Conservation (phyloP, 2,329 filamentous ascomycete species). For the Juglanconis oblonga region DNA sequence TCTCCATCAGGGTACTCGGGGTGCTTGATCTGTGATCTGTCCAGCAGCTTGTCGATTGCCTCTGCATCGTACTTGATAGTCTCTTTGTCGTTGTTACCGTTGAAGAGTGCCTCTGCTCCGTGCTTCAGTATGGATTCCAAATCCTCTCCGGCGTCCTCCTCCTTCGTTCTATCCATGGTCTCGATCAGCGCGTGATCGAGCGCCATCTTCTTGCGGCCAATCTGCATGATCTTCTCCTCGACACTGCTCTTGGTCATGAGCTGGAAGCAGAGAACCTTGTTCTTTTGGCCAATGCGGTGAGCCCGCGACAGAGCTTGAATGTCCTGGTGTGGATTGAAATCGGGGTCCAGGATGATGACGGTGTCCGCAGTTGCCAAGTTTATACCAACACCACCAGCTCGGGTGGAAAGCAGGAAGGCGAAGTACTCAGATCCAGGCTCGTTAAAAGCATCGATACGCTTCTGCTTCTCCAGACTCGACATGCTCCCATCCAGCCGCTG, state of each 20-base stretch:
- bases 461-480: conserved; percentile 82
- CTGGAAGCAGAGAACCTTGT: conserved; percentile 94
- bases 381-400: conserved; percentile 94
- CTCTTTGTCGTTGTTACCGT: conserved; percentile 65
- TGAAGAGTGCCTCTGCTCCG: conserved; percentile 83
- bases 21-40: conserved; percentile 77
- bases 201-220: conserved; percentile 93
- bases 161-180: conserved; percentile 65
- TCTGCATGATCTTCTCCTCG: conserved; percentile 95
- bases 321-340: conserved; percentile 98
- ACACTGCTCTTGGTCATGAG: conserved; percentile 84
- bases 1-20: conserved; percentile 61
- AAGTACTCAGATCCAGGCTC: conserved; percentile 79
- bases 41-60: conserved; percentile 86
- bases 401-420: conserved; percentile 88
- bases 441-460: conserved; percentile 91
- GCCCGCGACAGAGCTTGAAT: conserved; percentile 92
- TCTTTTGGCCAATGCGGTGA: conserved; percentile 93
- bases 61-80: conserved; percentile 79
- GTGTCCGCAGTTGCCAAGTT: conserved; percentile 96
- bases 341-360: conserved; percentile 93
- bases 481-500: conserved; percentile 84
- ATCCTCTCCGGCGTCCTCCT: conserved; percentile 76
- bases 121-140: conserved; percentile 84
- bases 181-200: conserved; percentile 94